These are phyloP conservation scores for Cucurbita moschata DNA, from an alignment of 306 rosid species.

Conservation along the genomic window DNA sequence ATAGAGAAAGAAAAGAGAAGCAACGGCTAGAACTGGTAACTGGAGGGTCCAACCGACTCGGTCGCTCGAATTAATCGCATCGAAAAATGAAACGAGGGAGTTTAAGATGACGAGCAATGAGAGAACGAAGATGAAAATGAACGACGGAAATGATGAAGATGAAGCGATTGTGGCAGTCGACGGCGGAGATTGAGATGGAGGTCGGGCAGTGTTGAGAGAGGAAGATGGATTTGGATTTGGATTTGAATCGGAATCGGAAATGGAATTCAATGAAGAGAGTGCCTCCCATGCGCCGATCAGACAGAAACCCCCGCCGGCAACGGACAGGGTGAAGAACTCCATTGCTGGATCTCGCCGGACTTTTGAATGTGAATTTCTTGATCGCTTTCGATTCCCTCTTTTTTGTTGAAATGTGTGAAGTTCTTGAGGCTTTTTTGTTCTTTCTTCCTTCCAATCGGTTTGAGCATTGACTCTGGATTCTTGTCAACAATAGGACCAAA, in stretches of 20 bases:
- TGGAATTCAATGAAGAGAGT: slow-evolving; percentile 8
- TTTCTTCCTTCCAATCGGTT: not conserved
- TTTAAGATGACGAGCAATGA: slow-evolving; percentile 30
- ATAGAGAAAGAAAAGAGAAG: slow-evolving; percentile 43
- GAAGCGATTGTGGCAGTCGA: slow-evolving; percentile 6
- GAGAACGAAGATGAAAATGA: slow-evolving; percentile 17
- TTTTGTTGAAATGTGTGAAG: not conserved
- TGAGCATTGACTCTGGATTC: not conserved
- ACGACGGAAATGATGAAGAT: slow-evolving; percentile 13
- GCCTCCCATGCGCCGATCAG: slow-evolving; percentile 46
- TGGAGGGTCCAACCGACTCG: slow-evolving; percentile 57
- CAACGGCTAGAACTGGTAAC: slow-evolving; percentile 33
- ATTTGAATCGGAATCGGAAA: not conserved
- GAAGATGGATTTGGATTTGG: slow-evolving; percentile 6
- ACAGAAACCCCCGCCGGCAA: slow-evolving; percentile 46
- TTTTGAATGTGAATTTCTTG: not conserved
- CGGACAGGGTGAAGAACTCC: slow-evolving; percentile 38
- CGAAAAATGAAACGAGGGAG: slow-evolving; percentile 34
- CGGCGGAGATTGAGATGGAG: slow-evolving; percentile 3
- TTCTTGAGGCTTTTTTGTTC: not conserved
- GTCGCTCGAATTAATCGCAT: slow-evolving; percentile 41
- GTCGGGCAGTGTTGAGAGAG: slow-evolving; percentile 3
- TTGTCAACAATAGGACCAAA: too few relatives aligned
- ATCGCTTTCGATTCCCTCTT: not conserved
- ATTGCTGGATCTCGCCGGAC: slow-evolving; percentile 9